These are phyloP conservation scores for Sindora glabra DNA, from an alignment of 306 rosid genomes.

Conservation along the genomic window DNA sequence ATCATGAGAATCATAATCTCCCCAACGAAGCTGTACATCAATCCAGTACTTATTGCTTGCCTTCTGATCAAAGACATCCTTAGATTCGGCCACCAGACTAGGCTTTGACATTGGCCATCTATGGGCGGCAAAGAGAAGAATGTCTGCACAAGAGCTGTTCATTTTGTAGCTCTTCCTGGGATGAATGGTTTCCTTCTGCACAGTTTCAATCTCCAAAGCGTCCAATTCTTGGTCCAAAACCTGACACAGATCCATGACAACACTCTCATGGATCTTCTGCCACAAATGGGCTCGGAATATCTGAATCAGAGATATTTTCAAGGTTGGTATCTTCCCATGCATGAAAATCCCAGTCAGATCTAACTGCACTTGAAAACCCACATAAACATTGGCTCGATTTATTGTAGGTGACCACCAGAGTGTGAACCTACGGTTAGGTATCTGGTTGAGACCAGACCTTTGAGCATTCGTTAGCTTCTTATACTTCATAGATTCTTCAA, in stretches of 20 bases:
- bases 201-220: slow-evolving; percentile 97
- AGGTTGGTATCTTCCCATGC: slow-evolving; percentile 98
- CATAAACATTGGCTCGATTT: slow-evolving; percentile 96
- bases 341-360: slow-evolving; percentile 98
- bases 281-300: slow-evolving; percentile 98
- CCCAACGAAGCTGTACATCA: slow-evolving; percentile 98
- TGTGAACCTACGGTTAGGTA: slow-evolving; percentile 97
- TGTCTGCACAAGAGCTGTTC: slow-evolving; percentile 98
- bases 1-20: slow-evolving; percentile 97
- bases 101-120: slow-evolving; percentile 99
- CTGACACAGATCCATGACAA: slow-evolving; percentile 99
- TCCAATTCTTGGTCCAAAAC: slow-evolving; percentile 99
- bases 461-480: slow-evolving; percentile 98
- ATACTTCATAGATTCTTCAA: slow-evolving; percentile 99
- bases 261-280: slow-evolving; percentile 99
- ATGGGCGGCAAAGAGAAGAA: slow-evolving; percentile 98
- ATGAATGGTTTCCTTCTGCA: slow-evolving; percentile 97
- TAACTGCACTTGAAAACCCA: slow-evolving; percentile 98
- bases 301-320: slow-evolving; percentile 95
- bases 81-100: slow-evolving; percentile 95
- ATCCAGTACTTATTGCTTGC: slow-evolving; percentile 98
- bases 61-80: slow-evolving; percentile 98
- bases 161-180: slow-evolving; percentile 98
- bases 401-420: slow-evolving; percentile 99
- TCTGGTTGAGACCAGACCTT: slow-evolving; percentile 99